Evolutionary conservation across 1,284 basidiomycete species (phyloP).

Genomic region (Sporisorium sorghi): DNA sequence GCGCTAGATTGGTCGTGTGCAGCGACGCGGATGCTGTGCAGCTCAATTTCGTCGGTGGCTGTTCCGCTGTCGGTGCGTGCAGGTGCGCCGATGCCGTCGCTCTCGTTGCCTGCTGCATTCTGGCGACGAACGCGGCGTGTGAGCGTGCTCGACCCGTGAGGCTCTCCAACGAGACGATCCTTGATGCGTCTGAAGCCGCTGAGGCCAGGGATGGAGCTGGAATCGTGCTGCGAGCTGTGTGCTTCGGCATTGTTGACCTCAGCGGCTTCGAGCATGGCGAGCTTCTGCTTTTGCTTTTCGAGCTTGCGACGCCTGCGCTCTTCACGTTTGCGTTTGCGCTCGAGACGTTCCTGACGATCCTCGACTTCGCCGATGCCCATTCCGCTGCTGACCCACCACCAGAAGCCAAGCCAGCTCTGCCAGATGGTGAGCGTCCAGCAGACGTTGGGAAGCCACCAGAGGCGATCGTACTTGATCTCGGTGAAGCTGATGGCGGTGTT

Average conservation of each 20-base stretch:
- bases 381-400: constrained; percentile 69
- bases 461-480: constrained; percentile 64
- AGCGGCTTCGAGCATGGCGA: constrained; percentile 29
- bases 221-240: constrained; percentile 43
- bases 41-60: constrained; percentile 40
- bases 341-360: constrained; percentile 59
- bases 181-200: constrained; percentile 50
- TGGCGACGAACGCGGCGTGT: constrained; percentile 39
- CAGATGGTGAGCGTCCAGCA: constrained; percentile 67
- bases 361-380: constrained; percentile 70
- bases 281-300: constrained; percentile 49
- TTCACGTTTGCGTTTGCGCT: constrained; percentile 53
- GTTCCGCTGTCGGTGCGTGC: constrained; percentile 12
- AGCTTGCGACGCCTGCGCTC: constrained; percentile 50
- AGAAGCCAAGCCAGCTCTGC: constrained; percentile 69
- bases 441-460: constrained; percentile 68
- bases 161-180: constrained; percentile 43
- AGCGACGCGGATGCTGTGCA: constrained; percentile 36
- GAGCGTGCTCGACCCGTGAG: constrained; percentile 25
- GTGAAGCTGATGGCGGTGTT: constrained; percentile 67
- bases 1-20: constrained; percentile 7
- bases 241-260: constrained; percentile 34
- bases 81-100: constrained; percentile 9
- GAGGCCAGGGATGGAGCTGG: constrained; percentile 50
- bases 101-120: constrained; percentile 12